Base-by-base conservation (phyloP, 2,329 filamentous ascomycete species). In the Scopulariopsis brevicaulis region DNA sequence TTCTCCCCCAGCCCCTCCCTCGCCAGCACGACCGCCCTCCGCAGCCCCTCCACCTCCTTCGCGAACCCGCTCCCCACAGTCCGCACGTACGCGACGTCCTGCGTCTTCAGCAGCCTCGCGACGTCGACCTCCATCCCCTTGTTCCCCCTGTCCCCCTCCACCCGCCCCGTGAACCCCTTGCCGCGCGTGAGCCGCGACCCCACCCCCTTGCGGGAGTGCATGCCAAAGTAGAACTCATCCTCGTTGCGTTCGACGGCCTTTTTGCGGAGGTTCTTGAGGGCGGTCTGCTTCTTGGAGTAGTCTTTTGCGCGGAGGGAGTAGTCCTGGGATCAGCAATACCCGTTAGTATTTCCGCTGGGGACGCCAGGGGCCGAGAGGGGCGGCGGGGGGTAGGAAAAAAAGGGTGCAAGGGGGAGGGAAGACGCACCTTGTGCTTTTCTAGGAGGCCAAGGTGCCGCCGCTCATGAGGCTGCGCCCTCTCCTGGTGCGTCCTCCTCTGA, bases 401-500 rank as follows among this genome's bases (percentile, higher is more conserved):
- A 22, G 34, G 34, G 14, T 15, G 54, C 11, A 43, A 24, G 3
- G 53, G 53, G 53, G 61, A 54, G 59, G 15, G 22, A 48, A 40
- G 32, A 62, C 68, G 50, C 67, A 86, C 86, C 77, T 96, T 96
- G 80, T 94, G 89, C 76, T 99, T 97, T 72, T 97, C 94, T 61
- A 97, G 85, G 24, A 97, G 82, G 63, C 94, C 94, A 74, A 91
- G 90, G 76, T 90, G 90, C 63, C 86, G 77, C 57, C 94, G 89
- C 69, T 92, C 89, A 62, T 83, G 73, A 48, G 92, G 89, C 71
- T 97, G 94, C 40, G 89, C 89, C 65, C 94, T 87, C 79, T 97
- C 94, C 65, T 86, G 83, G 73, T 97, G 93, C 64, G 90, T 87
- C 68, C 90, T 90, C 73, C 90, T 83, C 65, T 90, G 83, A 61